A percentile compares a stretch with the other conserved stretches of the same genome.
Conservation (phyloP, 2,329 filamentous ascomycete genomes). For the Thielaviopsis ethacetica region DNA sequence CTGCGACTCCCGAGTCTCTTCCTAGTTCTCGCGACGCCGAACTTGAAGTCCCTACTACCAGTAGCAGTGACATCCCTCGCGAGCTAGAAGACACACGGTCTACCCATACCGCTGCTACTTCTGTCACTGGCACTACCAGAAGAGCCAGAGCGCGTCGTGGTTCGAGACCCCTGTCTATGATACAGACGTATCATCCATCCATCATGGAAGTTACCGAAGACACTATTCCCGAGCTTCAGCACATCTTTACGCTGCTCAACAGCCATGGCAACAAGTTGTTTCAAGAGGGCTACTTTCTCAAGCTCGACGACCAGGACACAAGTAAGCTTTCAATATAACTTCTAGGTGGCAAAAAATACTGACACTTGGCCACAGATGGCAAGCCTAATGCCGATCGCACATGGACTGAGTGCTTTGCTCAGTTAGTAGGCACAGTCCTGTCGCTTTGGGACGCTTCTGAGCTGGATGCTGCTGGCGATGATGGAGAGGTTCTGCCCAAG, state of each 20-base stretch:
- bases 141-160: conserved; percentile 29
- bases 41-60: conserved; percentile 5
- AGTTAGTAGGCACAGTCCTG: conserved; percentile 85
- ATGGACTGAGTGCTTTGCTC: conserved; percentile 95
- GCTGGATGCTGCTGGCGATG: conserved; percentile 70
- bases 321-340: conserved; percentile 39
- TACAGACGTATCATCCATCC: conserved; percentile 71
- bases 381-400: conserved; percentile 70
- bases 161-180: conserved; percentile 68
- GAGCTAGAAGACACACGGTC: conserved; percentile 13
- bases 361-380: conserved; percentile 44
- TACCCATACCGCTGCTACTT: conserved; percentile 17
- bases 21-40: conserved; percentile 2
- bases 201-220: conserved; percentile 73
- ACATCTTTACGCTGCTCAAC: conserved; percentile 86
- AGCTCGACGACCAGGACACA: conserved; percentile 84
- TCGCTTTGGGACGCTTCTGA: conserved; percentile 92
- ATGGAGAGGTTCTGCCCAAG: conserved; percentile 71
- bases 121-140: conserved; percentile 13
- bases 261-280: conserved; percentile 94
- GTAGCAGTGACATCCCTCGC: too few species aligned
- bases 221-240: conserved; percentile 81
- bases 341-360: conserved; percentile 14
- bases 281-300: conserved; percentile 94
- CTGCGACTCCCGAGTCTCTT: conserved; percentile 6